Base-by-base conservation (phyloP, 345 rosid species). In the Melastoma malabathricum region DNA sequence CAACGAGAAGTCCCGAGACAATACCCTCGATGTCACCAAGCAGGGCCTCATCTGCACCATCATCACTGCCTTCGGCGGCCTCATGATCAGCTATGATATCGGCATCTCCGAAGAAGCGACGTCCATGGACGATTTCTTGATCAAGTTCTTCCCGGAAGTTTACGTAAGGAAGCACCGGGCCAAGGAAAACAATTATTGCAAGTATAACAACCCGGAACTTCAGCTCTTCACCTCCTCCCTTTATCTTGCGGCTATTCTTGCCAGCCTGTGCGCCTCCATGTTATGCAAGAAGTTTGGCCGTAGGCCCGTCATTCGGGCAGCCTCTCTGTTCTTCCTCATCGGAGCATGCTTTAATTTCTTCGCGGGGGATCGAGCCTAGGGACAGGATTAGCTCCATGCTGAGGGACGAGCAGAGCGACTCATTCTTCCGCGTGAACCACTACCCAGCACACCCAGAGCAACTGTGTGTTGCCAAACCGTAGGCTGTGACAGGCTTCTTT, bases 221-320 rank as follows among this genome's bases (percentile, higher is more conserved):
- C 94, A 81, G 64, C 74, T 87, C 19, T 83, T 81, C 63, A 81
- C 94, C 4, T 83, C 96, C 31, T 87, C 89, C 5, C 86, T 87
- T 2, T 87, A 87, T 60, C 73, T 86, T 2, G 90, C 88, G 8
- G 85, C 81, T 19, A 74, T 79, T 12, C 58, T 81, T 2, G 70
- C 87, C 31, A 72, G 79, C 51, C 59, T 73, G 6, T 2, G 13
- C 16, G 85, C 90, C 29, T 81, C 85, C 10, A 4, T 63, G 13
- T 2, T 73, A 0, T 65, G 76, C 52, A 77, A 63, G 51, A 65
- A 13, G 25, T 57, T 5, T 2, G 96, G 90, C 49, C 66, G 90
- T 43, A 79, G 58, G 55, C 87, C 68, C 0, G 60, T 70, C 0
- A 81, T 87, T 47, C 73, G 68, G 17, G 15, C 47, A 6, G 94